Conservation (phyloP, 1,284 basidiomycete genomes). For the Meira nashicola region DNA sequence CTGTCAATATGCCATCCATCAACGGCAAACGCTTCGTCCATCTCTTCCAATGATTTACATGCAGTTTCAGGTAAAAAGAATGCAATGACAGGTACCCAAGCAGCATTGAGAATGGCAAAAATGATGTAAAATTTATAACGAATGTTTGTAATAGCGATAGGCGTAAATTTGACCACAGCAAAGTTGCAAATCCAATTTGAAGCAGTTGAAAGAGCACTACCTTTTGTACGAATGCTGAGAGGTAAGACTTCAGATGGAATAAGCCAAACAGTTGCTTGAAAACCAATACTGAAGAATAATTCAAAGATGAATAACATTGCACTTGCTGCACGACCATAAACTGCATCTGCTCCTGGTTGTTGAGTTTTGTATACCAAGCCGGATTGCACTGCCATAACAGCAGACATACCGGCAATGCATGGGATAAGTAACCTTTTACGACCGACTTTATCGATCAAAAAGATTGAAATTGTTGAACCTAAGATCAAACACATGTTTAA, state of each 20-base stretch:
- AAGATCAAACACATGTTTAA: conserved; percentile 13
- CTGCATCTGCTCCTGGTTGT: not conserved
- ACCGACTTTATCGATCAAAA: conserved; percentile 5
- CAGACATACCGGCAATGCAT: conserved; percentile 13
- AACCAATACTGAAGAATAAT: conserved; percentile 11
- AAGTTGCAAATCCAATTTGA: conserved; percentile 16
- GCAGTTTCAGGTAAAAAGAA: conserved; percentile 7
- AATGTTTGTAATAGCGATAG: not conserved
- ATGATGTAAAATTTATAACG: not conserved
- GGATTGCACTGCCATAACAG: conserved; percentile 8
- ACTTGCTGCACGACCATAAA: not conserved
- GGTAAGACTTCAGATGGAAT: conserved; percentile 12
- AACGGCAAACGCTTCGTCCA: not conserved
- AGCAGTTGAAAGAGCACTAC: conserved; percentile 9
- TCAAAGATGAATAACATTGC: conserved; percentile 13
- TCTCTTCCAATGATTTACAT: conserved; percentile 7
- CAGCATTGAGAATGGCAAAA: not conserved
- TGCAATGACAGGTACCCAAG: not conserved
- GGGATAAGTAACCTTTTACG: conserved; percentile 2
- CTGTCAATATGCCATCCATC: too few relatives aligned
- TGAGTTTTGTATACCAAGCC: conserved; percentile 6
- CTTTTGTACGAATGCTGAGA: conserved; percentile 8
- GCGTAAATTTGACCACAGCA: conserved; percentile 11
- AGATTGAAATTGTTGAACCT: conserved; percentile 6
- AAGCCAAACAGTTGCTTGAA: conserved; percentile 13